Conservation (phyloP, 1,284 basidiomycete genomes). For the Cutaneotrichosporon curvatum region DNA sequence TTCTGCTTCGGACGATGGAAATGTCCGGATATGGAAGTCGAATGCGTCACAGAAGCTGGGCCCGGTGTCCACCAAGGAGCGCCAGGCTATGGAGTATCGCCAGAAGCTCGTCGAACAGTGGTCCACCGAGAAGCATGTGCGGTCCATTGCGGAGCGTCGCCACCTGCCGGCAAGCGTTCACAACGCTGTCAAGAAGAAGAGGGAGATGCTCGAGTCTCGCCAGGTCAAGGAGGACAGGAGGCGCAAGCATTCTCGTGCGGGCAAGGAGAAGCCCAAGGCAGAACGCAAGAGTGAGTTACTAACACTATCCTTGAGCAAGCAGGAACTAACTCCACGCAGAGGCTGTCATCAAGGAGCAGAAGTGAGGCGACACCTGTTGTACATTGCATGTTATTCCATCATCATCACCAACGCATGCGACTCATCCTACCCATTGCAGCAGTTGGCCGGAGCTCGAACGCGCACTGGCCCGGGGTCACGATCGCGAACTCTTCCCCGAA, state of each 20-base stretch:
- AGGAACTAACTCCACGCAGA: constrained; percentile 38
- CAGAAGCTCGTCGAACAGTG: constrained; percentile 82
- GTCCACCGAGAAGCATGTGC: constrained; percentile 75
- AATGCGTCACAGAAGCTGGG: constrained; percentile 89
- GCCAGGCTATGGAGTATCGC: constrained; percentile 86
- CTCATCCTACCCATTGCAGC: neutral
- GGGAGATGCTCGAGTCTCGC: constrained; percentile 83
- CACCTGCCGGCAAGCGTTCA: constrained; percentile 87
- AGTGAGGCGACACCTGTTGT: constrained; percentile 39
- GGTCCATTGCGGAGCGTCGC: constrained; percentile 72
- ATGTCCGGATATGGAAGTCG: constrained; percentile 94
- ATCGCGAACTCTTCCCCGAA: too few species aligned
- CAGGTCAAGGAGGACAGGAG: constrained; percentile 91
- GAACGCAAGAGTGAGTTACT: constrained; percentile 64
- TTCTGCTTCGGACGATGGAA: constrained; percentile 93
- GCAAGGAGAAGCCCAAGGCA: constrained; percentile 81
- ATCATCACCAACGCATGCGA: neutral
- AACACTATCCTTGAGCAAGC: neutral
- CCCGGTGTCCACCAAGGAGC: constrained; percentile 81
- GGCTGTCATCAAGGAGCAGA: constrained; percentile 70
- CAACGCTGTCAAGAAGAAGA: constrained; percentile 78
- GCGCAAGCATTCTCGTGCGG: constrained; percentile 74
- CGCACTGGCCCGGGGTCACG: too few species aligned
- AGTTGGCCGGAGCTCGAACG: neutral
- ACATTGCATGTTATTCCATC: constrained; percentile 18